Base-by-base conservation (phyloP, 2,329 filamentous ascomycete species). In the Cordyceps farinosa region DNA sequence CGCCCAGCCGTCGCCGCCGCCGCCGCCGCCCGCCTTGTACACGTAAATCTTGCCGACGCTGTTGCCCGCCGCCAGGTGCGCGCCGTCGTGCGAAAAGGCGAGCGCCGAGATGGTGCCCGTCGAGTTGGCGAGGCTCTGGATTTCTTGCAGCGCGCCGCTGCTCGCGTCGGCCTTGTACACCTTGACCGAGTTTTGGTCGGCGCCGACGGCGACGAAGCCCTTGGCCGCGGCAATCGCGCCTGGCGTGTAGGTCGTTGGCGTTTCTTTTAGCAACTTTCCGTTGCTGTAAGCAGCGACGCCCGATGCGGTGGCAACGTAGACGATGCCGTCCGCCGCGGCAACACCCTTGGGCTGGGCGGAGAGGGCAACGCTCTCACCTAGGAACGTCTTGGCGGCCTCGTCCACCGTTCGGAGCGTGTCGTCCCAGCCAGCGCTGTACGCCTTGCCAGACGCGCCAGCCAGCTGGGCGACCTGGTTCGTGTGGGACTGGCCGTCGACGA, bases 401-500 rank as follows among this genome's bases (percentile, higher is more conserved):
- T 96, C 92, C 42, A 96, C 83, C 50, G 85, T 89, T 66, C 92
- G 89, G 42, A 98, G 81, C 1, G 89, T 92, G 74, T 99, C 95
- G 72, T 99, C 95, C 95, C 94, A 99, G 66, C 89, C 93, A 60
- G 94, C 90, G 70, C 89, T 94, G 78, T 91, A 93, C n/a, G 92
- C 85, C 67, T 87, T 84, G 40, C 87, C 84, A 2, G 80, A 73
- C 8, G 80, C 79, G 1, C 86, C 79, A 3, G 88, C 80, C 67
- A 99, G 88, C 57, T 90, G 90, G 3, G 88, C 86, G 58, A 98
- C 87, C 74, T 96, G 93, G 74, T 94, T 96, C 8, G 90, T 90
- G 75, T 97, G 95, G 3, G 85, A 81, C 67, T 91, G 87, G 34
- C 95, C 94, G 66, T 95, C 90, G 11, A 96, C 84, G 13, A 84